Evolutionary conservation across 2,329 filamentous ascomycete genomes (phyloP), one percentile per base, ranked within the genome.

Genomic region (Ascochyta clinopodiicola): DNA sequence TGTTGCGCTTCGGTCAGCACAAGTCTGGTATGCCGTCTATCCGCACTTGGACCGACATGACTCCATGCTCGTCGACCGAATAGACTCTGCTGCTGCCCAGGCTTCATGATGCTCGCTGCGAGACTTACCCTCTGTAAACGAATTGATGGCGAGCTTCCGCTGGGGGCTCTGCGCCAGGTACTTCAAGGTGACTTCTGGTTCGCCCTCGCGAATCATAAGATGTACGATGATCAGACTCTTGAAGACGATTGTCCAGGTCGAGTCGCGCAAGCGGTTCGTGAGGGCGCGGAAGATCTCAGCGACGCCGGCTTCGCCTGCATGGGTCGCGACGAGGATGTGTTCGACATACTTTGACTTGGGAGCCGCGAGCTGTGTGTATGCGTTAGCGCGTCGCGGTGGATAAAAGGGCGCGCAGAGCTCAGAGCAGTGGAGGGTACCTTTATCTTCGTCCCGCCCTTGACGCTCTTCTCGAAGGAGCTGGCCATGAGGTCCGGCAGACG

Each of bases 321-420:
- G 92, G 34, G 95, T 99, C 61, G 95, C 94, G 64, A 97, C 85
- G 53, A 99, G 85, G 73, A 99, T 97, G 75, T 97, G 92, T 77
- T 99, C 95, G 81, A 99, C 96, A 81, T 98, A 99, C 80, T 99
- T 99, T 52, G 94, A 95, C 81, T 99, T 99, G 46, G 95, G 95
- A 60, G 95, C 91, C 65, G 95, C 95, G 78, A 93, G 90, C 91
- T 96, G 71, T 44, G 54, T 22, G 38, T 29, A 34, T 44, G 39
- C 50, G 57, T 68, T 54, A 67, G 67, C 44, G 25, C 6, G 15
- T 49, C 36, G 61, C 67, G 63, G 65, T 55, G 38, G 56, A 43
- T 31, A 27, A 38, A 15, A 17, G 42, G 29, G 42, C 32, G 27
- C 36, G 19, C 24, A 35, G 19, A 25, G 37, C 42, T 35, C 32